phyloP scores from a whole-genome alignment of 2,329 filamentous ascomycete genomes.

The Fusarium goolgardi region DNA sequence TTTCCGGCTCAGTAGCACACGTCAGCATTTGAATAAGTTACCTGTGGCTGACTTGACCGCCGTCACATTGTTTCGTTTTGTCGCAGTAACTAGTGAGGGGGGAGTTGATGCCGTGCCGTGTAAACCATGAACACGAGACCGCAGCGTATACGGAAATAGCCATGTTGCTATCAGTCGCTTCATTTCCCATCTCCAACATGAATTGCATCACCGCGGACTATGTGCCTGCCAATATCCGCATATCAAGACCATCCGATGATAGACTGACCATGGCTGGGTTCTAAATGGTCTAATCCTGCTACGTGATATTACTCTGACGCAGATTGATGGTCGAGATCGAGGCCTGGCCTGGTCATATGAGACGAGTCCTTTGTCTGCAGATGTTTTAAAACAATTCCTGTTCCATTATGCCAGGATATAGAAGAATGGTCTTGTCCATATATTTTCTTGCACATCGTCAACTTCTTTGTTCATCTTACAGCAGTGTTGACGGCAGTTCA shows the following conservation, averaged over 20 bases:
- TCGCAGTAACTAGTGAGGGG: background rate
- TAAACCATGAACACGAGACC: constrained; percentile 7
- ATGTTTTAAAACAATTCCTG: constrained; percentile 12
- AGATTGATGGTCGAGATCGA: background rate
- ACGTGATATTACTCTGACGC: background rate
- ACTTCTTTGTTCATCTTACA: background rate
- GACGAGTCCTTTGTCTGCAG: background rate
- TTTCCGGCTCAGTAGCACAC: constrained; percentile 26
- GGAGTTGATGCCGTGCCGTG: constrained; percentile 4
- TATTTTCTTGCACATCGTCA: background rate
- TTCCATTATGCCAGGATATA: background rate
- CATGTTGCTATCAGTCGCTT: background rate
- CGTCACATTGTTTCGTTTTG: constrained; percentile 20
- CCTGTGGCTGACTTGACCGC: constrained; percentile 14
- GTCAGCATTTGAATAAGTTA: constrained; percentile 30
- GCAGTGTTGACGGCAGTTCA: background rate
- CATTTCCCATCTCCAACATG: background rate
- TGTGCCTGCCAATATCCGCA: background rate
- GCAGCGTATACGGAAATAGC: background rate
- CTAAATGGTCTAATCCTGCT: background rate
- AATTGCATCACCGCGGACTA: background rate
- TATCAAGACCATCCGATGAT: background rate
- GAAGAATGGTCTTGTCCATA: background rate
- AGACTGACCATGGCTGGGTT: background rate
- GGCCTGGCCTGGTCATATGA: background rate